Conservation (phyloP, 2,329 filamentous ascomycete species). For the Aspergillus ochraceoroseus region DNA sequence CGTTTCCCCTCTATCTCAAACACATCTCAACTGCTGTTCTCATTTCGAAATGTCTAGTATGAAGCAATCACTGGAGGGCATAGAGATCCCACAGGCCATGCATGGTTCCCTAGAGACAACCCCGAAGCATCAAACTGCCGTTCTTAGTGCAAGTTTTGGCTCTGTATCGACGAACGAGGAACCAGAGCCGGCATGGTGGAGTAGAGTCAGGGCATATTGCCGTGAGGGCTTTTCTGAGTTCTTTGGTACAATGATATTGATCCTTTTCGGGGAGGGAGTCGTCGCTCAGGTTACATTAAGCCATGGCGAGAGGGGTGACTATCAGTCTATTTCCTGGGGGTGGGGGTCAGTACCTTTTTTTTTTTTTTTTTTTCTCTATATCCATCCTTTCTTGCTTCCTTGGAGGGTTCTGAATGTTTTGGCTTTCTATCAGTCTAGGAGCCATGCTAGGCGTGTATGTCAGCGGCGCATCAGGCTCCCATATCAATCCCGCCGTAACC, state of each 20-base stretch:
- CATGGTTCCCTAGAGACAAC: constrained; percentile 19
- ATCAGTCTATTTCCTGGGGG: constrained; percentile 52
- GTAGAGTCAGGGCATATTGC: constrained; percentile 47
- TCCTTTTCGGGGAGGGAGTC: constrained; percentile 66
- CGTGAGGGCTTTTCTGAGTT: constrained; percentile 63
- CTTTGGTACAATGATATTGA: constrained; percentile 62
- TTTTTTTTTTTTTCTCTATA: neutral
- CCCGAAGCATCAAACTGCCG: constrained; percentile 17
- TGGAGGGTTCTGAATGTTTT: too few relatives aligned
- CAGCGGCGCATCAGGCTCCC: constrained; percentile 57
- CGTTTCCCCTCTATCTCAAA: neutral
- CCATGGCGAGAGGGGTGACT: constrained; percentile 41
- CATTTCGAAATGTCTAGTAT: neutral
- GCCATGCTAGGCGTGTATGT: constrained; percentile 66
- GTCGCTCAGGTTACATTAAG: constrained; percentile 65
- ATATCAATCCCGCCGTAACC: constrained; percentile 67
- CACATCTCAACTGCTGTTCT: neutral
- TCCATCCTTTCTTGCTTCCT: neutral
- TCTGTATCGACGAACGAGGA: constrained; percentile 9
- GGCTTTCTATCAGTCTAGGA: constrained; percentile 54
- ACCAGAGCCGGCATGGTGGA: constrained; percentile 46
- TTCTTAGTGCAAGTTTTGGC: constrained; percentile 16
- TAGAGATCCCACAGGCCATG: constrained; percentile 17
- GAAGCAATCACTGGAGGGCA: constrained; percentile 5
- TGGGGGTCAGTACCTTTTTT: constrained; percentile 41